Evolutionary conservation across 1,139 yeast genomes (phyloP), one percentile per base, ranked within the genome.

Genomic region (Kodamaea plutei): DNA sequence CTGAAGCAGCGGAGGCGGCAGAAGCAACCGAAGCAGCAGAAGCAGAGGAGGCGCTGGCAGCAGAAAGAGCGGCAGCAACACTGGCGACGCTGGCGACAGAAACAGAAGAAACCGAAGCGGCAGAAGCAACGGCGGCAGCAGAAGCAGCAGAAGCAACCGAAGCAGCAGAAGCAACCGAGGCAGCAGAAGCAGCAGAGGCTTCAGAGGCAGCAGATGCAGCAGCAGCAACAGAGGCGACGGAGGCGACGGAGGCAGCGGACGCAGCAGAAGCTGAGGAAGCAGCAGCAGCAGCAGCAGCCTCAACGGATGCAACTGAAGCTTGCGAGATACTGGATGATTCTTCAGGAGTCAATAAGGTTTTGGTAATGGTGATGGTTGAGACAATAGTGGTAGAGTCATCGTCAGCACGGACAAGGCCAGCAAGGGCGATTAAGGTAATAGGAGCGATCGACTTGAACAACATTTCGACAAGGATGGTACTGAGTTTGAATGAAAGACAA

Each of bases 341-440:
- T 42, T 57, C 54, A 25, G 71, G 72, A 31, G 69, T 58, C 52
- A 61, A 62, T 39, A 65, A 45, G 22, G 73, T 67, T 34, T 52
- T 56, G 42, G 73, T 67, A 44, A 64, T 45, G 30, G 72, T 66
- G 36, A 67, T 46, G 25, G 73, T 66, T 26, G 64, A 51, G 15
- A 54, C 45, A 26, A 65, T 47, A 28, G 77, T 71, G 36, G 75
- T 69, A 29, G 67, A 66, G 11, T 47, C 45, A n/a, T 60, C 70
- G 24, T 57, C 65, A 18, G 58, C 58, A 26, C 43, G 45, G 23
- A 50, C 58, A 14, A 52, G 45, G 11, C 43, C 45, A 15, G 60
- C 43, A 21, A 52, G 38, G 28, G 61, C 63, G 36, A 59, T 43
- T 22, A 44, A 38, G 11, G n/a, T n/a, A n/a, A n/a, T n/a, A n/a